Evolutionary conservation across 2,329 filamentous ascomycete species (phyloP).

Genomic region (Claviceps sorghi): DNA sequence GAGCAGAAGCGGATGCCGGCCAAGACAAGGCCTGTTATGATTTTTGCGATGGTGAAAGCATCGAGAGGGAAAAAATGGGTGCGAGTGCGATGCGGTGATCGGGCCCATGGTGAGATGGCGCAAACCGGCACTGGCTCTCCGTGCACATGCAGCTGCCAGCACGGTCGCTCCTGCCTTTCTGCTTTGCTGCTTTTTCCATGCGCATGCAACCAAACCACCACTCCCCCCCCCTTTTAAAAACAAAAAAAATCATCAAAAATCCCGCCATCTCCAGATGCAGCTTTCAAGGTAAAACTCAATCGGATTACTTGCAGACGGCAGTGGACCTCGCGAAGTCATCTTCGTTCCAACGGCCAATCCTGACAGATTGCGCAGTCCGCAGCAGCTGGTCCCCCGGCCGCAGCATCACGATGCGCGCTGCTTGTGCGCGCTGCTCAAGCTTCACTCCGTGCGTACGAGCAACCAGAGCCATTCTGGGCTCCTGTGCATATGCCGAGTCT

Average conservation of each 20-base stretch:
- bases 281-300: background rate
- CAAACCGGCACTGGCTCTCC: too few species aligned
- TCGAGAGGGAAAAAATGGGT: background rate
- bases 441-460: constrained; percentile 2
- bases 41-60: background rate
- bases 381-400: background rate
- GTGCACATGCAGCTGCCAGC: background rate
- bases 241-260: too few species aligned
- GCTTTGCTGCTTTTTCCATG: background rate
- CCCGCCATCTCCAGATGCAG: too few species aligned
- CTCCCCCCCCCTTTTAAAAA: too few species aligned
- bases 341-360: too few species aligned
- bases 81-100: background rate
- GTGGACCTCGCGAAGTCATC: background rate
- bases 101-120: background rate
- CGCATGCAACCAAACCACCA: background rate
- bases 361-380: background rate
- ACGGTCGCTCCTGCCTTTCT: background rate
- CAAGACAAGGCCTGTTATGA: background rate
- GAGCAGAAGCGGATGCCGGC: background rate
- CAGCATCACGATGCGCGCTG: constrained; percentile 14
- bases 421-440: constrained; percentile 14
- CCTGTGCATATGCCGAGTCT: background rate
- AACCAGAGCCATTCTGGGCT: background rate
- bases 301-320: background rate